Evolutionary conservation across 148 eudicot species (phyloP), one percentile per base, ranked within the genome.

Genomic region (Polygonum maritimum): DNA sequence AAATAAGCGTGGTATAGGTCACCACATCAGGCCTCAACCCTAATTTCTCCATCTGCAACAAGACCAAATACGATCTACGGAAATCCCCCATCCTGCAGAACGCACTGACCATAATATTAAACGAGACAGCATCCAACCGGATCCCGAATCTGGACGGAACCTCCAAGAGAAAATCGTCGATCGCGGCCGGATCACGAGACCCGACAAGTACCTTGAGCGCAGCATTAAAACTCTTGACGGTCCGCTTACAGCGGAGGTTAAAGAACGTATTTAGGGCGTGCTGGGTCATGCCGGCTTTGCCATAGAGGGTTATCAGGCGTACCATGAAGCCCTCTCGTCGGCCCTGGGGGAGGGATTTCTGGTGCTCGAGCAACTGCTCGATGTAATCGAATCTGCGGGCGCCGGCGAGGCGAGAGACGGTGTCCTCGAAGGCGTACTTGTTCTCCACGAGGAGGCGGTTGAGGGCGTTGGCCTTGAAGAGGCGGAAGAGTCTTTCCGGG

Each of bases 321-420:
- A 93, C 73, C n/a, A 93, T 41, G 69, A 93, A 93, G 7, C 97
- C 97, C 79, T 93, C 98, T 26, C 98, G 87, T 38, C 88, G 79
- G 41, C 94, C 97, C 63, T 91, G 94, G n/a, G 91, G 94, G 75
- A 91, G 75, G 9, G 84, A 44, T 84, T 89, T 89, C 35, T 93
- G 97, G 22, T 93, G 89, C 84, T 89, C 97, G 22, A 93, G 86
- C 75, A 93, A 73, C 13, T 80, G 67, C 86, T 91, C 98, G 26
- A 91, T 82, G 74, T 91, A 89, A 83, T 89, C 90, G 70, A 75
- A 82, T 47, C 86, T 57, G 14, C 87, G 82, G 0, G 92, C 92
- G 10, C 91, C 94, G 8, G 90, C 94, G 80, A 93, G 87, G 48
- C 91, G 79, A 9, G 89, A 84, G 9, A 93, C 87, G 1, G 90